Conservation (phyloP, 2,329 filamentous ascomycete genomes). For the Paraphaeosphaeria minitans region DNA sequence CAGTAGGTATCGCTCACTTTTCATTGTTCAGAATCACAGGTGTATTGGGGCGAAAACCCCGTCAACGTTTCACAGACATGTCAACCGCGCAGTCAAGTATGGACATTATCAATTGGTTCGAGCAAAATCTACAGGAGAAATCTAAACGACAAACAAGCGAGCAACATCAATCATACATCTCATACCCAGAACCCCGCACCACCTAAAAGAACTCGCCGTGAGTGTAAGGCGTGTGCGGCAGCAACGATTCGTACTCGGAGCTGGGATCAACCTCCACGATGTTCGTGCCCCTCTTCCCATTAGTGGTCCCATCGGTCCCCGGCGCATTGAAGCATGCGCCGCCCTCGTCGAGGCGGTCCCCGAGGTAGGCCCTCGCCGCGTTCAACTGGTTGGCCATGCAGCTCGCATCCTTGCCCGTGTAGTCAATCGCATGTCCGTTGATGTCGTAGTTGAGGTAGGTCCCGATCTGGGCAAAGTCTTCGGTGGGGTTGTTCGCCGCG, state of each 20-base stretch:
- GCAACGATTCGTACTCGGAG: background rate
- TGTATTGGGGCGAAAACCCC: background rate
- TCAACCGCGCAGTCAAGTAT: background rate
- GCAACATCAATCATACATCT: background rate
- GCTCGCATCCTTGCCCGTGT: slow-evolving; percentile 8
- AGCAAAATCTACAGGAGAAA: background rate
- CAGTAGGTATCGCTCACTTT: no score
- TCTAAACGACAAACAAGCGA: background rate
- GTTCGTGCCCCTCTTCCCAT: slow-evolving; percentile 5
- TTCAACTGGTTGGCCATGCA: slow-evolving; percentile 21
- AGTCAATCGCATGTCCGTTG: slow-evolving; percentile 14
- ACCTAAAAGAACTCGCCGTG: slow-evolving; percentile 4
- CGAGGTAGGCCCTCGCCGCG: slow-evolving; percentile 12
- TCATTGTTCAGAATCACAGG: no score
- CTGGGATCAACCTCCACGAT: slow-evolving; percentile 6
- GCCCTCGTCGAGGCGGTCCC: slow-evolving; percentile 4
- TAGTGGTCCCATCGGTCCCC: slow-evolving; percentile 5
- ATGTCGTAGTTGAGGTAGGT: slow-evolving; percentile 18
- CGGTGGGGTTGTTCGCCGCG: slow-evolving; percentile 14
- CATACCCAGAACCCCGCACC: background rate
- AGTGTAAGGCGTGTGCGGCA: slow-evolving; percentile 4
- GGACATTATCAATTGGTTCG: background rate
- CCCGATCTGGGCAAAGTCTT: slow-evolving; percentile 20
- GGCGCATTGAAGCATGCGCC: slow-evolving; percentile 9
- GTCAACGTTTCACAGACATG: background rate